A percentile compares a stretch with the other conserved stretches of the same genome.
Evolutionary conservation across 1,284 basidiomycete species (phyloP).

Genomic region (Retiboletus flavoniger): DNA sequence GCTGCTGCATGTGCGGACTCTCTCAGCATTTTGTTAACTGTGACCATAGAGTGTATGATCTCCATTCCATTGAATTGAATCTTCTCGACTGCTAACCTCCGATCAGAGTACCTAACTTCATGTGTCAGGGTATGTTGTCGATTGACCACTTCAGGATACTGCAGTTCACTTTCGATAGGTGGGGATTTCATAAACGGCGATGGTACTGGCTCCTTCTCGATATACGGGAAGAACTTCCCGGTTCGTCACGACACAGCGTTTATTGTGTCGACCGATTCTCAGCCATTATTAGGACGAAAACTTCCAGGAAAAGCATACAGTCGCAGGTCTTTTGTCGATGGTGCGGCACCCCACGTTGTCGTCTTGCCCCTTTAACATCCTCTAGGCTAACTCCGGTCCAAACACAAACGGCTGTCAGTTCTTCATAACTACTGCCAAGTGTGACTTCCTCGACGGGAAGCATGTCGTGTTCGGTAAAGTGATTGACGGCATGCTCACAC

Average conservation of each 20-base stretch:
- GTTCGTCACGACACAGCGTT: constrained; percentile 39
- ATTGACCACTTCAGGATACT: not conserved
- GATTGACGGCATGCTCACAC: constrained; percentile 83
- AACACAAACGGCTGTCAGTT: constrained; percentile 97
- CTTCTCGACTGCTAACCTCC: not conserved
- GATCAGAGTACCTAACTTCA: constrained; percentile 71
- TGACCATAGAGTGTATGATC: constrained; percentile 65
- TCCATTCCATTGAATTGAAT: not conserved
- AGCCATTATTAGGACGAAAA: constrained; percentile 78
- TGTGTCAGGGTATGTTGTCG: constrained; percentile 70
- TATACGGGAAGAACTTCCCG: constrained; percentile 92
- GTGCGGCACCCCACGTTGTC: constrained; percentile 37
- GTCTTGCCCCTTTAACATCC: not conserved
- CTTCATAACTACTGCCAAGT: constrained; percentile 94
- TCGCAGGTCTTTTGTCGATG: constrained; percentile 85
- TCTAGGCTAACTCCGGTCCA: constrained; percentile 87
- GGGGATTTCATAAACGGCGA: constrained; percentile 89
- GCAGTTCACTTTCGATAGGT: constrained; percentile 42
- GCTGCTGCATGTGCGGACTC: not conserved
- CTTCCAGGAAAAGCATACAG: constrained; percentile 87
- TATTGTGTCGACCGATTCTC: not conserved
- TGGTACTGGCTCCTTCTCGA: constrained; percentile 91
- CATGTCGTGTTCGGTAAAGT: constrained; percentile 94
- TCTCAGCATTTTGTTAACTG: constrained; percentile 2
- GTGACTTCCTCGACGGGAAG: constrained; percentile 93